Percentiles rank a stretch among this genome's conserved stretches.
Conservation (phyloP, 352 stramenopile genomes). For the Phytophthora europaea region DNA sequence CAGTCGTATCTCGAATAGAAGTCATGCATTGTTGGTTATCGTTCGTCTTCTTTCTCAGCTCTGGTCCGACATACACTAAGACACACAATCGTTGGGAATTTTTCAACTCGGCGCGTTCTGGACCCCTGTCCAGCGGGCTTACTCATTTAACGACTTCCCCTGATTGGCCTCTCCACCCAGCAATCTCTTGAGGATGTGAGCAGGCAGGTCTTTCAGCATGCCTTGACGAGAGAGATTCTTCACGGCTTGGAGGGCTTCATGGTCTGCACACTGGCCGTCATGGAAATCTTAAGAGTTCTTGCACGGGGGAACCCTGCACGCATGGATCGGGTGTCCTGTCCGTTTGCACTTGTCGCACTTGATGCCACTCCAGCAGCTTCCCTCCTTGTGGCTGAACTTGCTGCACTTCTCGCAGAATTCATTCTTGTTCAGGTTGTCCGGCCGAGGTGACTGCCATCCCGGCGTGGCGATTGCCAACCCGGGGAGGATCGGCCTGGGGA, state of each 20-base stretch:
- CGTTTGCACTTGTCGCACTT: background rate
- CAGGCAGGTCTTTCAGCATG: background rate
- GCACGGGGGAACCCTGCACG: background rate
- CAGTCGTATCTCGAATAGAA: conserved; percentile 3
- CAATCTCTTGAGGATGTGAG: background rate
- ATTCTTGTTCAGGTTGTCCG: background rate
- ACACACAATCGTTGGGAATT: conserved; percentile 16
- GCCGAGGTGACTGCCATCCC: background rate
- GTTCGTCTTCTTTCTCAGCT: background rate
- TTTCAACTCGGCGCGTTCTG: conserved; percentile 17
- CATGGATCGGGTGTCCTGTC: background rate
- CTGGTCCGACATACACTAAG: conserved; percentile 25
- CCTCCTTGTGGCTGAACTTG: background rate
- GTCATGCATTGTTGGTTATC: conserved; percentile 18
- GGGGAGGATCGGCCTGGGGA: too few species aligned
- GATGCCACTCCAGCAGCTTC: background rate
- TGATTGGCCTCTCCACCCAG: background rate
- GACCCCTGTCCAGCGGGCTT: conserved; percentile 24
- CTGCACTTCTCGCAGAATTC: conserved; percentile 6
- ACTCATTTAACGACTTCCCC: conserved; percentile 26
- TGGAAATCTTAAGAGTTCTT: background rate
- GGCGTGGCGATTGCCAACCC: too few species aligned
- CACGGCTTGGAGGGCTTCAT: background rate
- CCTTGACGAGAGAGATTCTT: background rate
- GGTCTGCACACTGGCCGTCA: background rate